Evolutionary conservation across 148 eudicot genomes (phyloP), one percentile per base, ranked within the genome.

Genomic region (Talinum fruticosum): DNA sequence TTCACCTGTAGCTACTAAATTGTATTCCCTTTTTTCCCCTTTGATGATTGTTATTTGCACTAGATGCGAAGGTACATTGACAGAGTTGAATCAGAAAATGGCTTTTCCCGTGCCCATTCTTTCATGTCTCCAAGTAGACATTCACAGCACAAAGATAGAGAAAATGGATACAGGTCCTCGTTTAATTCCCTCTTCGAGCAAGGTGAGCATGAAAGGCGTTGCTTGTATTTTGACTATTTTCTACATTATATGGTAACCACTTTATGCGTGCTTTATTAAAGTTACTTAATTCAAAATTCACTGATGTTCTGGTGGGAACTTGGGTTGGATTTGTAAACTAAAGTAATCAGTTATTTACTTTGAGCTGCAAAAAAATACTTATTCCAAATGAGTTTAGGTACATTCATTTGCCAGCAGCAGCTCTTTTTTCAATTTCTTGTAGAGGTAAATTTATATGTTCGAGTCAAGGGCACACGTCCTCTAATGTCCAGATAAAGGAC

Each of bases 141-240:
- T 61, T 79, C 86, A 30, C 96, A 86, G 74, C 82, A 81, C 44
- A 91, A 81, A 83, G 91, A 88, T 51, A 81, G 78, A 73, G 87
- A 78, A 77, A 87, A 83, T 82, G 98, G 95, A 74, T 88, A 85
- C 29, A 84, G 88, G 75, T 71, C 93, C 67, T 84, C 90, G 54
- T 88, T 90, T 66, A 84, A 87, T 83, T 90, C 89, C 76, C 96
- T 95, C 71, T 95, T 88, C 82, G 98, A 91, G 80, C 96, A 95
- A 88, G 98, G 98, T 92, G 81, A 78, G 57, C 30, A 34, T 49
- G 47, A 29, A 53, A 32, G 26, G 13, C n/a, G 8, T 68, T 57
- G 36, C 38, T 16, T 77, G 14, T 66, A 28, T 49, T n/a, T n/a
- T n/a, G n/a, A n/a, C n/a, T n/a, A n/a, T n/a, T 35, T 66, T 47